Evolutionary conservation across 441 rosid genomes (phyloP), one percentile per base, ranked within the genome.

Genomic region (Erysimum pusillum): DNA sequence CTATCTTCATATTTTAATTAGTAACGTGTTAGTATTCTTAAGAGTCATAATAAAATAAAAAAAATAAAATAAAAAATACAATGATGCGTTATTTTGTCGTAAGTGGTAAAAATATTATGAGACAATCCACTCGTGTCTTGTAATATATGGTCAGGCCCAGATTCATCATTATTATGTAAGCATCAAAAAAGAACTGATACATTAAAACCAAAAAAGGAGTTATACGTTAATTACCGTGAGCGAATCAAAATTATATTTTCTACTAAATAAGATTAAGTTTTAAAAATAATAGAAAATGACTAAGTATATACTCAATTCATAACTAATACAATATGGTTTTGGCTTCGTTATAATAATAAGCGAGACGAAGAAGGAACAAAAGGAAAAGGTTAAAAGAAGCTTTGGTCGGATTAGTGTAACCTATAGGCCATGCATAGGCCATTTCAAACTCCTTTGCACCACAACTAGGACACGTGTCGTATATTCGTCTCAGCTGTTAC

Each of bases 401-500:
- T 77, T 44, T 58, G 75, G 69, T 63, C 74, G 74, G 85, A 75
- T 76, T 81, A 75, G 77, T 80, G 90, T 83, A 80, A 86, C 86
- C 79, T 79, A 81, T 48, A 81, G 54, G 71, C 56, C 92, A 91
- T 91, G 96, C 96, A 91, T 77, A 83, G 91, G 92, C 83, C 85
- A 73, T 71, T 35, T 65, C 60, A 86, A 82, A 82, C 80, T 78
- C 73, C 6, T 59, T 75, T 46, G 56, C 31, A 65, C 84, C 75
- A 78, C 18, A 76, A 9, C 35, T 2, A 7, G 15, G 82, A 79
- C 90, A 86, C 87, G 91, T 85, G 88, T 71, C 68, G 3, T 39
- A 15, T 48, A 5, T 12, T 39, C 9, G 71, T 63, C 71, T 79
- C 62, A 74, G 75, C 74, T 67, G 75, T 67, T 38, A 75, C 71